Conservation (phyloP, 2,329 filamentous ascomycete genomes). For the Arthroderma sp. region DNA sequence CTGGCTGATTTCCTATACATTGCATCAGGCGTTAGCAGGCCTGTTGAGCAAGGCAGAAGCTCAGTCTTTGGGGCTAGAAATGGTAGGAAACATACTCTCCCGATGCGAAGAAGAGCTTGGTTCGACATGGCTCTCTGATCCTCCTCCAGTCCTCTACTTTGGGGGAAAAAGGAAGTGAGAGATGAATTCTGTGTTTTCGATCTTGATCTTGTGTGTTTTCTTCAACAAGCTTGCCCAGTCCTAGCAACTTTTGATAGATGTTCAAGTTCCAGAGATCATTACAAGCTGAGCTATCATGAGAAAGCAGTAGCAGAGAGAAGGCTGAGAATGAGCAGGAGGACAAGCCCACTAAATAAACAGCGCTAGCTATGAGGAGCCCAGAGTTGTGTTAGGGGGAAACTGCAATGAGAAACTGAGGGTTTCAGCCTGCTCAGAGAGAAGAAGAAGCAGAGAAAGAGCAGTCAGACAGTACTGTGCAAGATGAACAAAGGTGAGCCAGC, state of each 20-base stretch:
- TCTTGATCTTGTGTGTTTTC: neutral
- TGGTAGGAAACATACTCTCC: constrained; percentile 48
- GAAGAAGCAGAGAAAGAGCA: neutral
- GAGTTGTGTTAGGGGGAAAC: neutral
- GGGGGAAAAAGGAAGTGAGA: neutral
- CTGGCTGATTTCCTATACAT: constrained; percentile 62
- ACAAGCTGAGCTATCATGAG: neutral
- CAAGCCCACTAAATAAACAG: neutral
- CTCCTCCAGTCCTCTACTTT: neutral
- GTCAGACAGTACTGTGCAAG: neutral
- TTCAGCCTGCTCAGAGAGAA: neutral
- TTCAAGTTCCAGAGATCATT: neutral
- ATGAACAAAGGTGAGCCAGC: neutral
- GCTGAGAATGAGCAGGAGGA: too few species aligned
- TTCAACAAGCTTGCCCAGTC: neutral
- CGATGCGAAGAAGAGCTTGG: constrained; percentile 78
- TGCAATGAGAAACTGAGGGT: neutral
- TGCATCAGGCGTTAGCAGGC: constrained; percentile 13
- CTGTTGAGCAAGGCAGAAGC: neutral
- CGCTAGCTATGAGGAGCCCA: neutral
- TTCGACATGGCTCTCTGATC: constrained; percentile 50
- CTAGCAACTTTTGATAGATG: neutral
- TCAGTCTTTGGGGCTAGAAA: neutral
- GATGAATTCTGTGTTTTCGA: neutral
- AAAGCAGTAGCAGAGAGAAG: neutral